Conservation (phyloP, 148 eudicot genomes). For the Drosera capensis region DNA sequence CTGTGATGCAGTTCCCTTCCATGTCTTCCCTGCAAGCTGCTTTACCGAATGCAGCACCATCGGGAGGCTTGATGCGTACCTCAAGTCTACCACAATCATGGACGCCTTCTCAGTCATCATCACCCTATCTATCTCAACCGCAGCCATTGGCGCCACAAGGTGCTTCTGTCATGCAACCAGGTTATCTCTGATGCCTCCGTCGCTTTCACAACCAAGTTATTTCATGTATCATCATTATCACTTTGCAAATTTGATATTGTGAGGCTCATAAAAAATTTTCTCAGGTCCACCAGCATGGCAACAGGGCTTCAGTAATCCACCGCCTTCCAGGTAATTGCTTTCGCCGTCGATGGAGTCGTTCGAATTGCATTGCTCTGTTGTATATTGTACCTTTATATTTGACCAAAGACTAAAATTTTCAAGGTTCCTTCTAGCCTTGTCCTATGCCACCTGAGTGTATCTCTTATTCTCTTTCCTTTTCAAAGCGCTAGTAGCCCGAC, state of each 20-base stretch:
- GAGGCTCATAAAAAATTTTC: background rate
- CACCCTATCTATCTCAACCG: constrained; percentile 32
- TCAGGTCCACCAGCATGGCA: constrained; percentile 61
- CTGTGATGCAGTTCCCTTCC: constrained; percentile 75
- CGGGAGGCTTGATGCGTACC: constrained; percentile 33
- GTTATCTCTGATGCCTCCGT: constrained; percentile 9
- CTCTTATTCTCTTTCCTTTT: no score
- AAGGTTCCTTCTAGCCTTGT: no score
- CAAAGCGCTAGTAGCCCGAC: no score
- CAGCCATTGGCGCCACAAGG: constrained; percentile 36
- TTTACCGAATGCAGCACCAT: constrained; percentile 35
- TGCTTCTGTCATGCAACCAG: constrained; percentile 28
- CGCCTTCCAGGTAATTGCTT: constrained; percentile 37
- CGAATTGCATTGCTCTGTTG: background rate
- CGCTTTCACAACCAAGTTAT: background rate
- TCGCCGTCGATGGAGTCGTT: background rate
- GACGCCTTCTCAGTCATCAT: constrained; percentile 30
- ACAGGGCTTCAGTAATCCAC: constrained; percentile 29
- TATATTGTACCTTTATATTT: no score
- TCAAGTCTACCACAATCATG: constrained; percentile 28
- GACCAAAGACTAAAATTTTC: no score
- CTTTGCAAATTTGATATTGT: background rate
- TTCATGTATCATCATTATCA: background rate
- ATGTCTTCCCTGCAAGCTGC: constrained; percentile 69
- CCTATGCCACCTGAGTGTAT: no score